phyloP scores from a whole-genome alignment of 2,329 filamentous ascomycete genomes.

The Calonectria ilicicola region DNA sequence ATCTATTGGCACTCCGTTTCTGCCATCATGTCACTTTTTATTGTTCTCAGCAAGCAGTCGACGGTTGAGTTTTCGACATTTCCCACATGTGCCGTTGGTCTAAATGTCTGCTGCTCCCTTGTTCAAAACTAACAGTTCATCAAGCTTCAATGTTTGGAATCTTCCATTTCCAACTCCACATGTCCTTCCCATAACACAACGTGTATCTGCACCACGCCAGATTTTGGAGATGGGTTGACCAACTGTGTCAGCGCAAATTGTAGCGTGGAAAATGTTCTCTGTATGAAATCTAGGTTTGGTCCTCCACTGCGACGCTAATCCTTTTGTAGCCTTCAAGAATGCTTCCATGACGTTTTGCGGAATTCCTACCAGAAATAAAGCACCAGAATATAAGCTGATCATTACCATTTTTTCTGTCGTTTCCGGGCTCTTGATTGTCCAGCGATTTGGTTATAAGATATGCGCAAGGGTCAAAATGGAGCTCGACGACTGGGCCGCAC shows the following conservation, averaged over 20 bases:
- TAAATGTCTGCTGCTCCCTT: not conserved
- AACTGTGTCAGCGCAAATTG: not conserved
- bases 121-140: not conserved
- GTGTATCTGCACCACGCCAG: not conserved
- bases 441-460: not conserved
- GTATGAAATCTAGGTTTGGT: not conserved
- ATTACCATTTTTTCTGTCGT: not conserved
- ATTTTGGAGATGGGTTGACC: not conserved
- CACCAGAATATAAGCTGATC: not conserved
- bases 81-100: not conserved
- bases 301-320: not conserved
- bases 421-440: not conserved
- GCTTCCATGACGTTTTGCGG: not conserved
- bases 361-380: not conserved
- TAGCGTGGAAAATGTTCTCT: not conserved
- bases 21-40: not conserved
- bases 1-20: not conserved
- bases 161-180: not conserved
- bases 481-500: not conserved
- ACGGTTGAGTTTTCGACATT: too few species aligned
- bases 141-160: not conserved
- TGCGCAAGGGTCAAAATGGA: not conserved
- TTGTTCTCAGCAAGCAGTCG: not conserved
- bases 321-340: not conserved
- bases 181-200: not conserved